Conservation (phyloP, 1,139 yeast species). For the Saccharomycopsis hybrid region DNA sequence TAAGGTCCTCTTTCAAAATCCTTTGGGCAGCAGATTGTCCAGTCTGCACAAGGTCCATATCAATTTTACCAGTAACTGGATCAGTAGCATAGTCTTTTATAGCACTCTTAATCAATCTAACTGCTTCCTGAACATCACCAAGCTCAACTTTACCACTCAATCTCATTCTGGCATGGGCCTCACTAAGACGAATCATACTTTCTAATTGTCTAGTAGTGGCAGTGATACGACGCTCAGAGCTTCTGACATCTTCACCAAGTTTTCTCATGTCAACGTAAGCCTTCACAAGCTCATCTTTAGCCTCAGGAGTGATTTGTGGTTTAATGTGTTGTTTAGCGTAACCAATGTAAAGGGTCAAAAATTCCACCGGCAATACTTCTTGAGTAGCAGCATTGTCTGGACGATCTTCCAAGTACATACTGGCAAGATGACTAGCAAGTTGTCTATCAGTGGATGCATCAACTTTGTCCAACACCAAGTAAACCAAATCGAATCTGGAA, state of each 20-base stretch:
- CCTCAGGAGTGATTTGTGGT: constrained; percentile 73
- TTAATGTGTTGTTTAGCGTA: constrained; percentile 80
- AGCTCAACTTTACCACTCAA: constrained; percentile 63
- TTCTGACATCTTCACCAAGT: constrained; percentile 84
- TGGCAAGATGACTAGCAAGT: constrained; percentile 84
- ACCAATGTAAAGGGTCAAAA: constrained; percentile 80
- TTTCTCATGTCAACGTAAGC: constrained; percentile 92
- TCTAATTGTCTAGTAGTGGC: constrained; percentile 97
- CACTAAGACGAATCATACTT: constrained; percentile 88
- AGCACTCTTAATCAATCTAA: constrained; percentile 84
- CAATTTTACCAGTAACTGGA: constrained; percentile 93
- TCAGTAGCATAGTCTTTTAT: constrained; percentile 97
- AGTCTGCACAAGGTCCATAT: constrained; percentile 94
- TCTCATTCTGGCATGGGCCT: constrained; percentile 97
- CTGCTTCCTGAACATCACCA: constrained; percentile 90
- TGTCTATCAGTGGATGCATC: constrained; percentile 81
- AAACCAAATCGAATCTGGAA: constrained; percentile 91
- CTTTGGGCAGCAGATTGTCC: constrained; percentile 91
- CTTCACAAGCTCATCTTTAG: constrained; percentile 81
- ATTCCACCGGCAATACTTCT: constrained; percentile 78
- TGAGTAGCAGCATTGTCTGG: constrained; percentile 64
- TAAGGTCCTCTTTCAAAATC: constrained; percentile 66
- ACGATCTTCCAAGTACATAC: constrained; percentile 83
- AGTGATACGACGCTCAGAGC: constrained; percentile 85
- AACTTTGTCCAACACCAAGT: constrained; percentile 84